Evolutionary conservation across 345 rosid genomes (phyloP), one percentile per base, ranked within the genome.

Genomic region (Camelina hispida): DNA sequence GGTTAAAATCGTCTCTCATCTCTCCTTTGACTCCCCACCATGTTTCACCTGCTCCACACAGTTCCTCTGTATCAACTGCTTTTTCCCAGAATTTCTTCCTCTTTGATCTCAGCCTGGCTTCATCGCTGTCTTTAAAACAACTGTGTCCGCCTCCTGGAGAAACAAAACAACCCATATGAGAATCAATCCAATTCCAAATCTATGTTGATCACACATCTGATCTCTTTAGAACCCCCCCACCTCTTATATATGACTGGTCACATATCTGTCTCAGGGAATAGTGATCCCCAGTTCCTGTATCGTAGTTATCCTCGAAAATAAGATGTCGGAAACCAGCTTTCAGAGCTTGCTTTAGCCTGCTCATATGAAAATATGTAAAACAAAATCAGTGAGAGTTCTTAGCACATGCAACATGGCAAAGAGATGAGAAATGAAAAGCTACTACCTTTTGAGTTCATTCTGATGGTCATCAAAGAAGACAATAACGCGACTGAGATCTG

Each of bases 21-120:
- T 85, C 86, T 55, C 99, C 98, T 81, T 84, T 79, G 38, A 96
- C 97, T 20, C 99, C 99, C 99, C 99, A 96, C 99, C 99, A 96
- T 11, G 89, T 85, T 78, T 96, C 97, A 3, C 85, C 79, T 0
- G 83, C 81, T 46, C 96, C 97, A 25, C 99, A 96, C 20, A 96
- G 83, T 69, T 93, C 99, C 55, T 88, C 88, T 69, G 70, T 43
- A 52, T 87, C 93, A 56, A 93, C 93, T 52, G 99, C 96, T 83
- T 95, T 92, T 73, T 90, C 97, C 99, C 98, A 95, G 85, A 95
- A 93, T 58, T 85, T 85, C 86, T 86, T 84, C 82, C 98, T 88
- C 77, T 84, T 90, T 15, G 79, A 81, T 83, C 99, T 81, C 54
- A 91, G 76, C 79, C 97, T 84, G 14, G 93, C 91, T 85, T 96